phyloP scores from a whole-genome alignment of 2,329 filamentous ascomycete species.

The Cytospora mali region DNA sequence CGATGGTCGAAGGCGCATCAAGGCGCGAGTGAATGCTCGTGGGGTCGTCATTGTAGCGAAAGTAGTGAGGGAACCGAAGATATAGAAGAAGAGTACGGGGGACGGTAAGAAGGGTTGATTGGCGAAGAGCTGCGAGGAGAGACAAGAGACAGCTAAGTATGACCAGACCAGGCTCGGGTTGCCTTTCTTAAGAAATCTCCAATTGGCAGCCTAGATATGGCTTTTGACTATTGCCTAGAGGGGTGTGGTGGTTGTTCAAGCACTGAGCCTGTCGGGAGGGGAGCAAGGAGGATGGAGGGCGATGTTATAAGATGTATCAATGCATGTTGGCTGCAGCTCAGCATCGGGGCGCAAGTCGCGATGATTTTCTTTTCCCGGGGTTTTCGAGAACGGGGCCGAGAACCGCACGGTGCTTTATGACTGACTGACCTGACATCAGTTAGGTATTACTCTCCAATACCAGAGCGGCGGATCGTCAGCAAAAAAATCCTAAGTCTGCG shows the following conservation, averaged over 20 bases:
- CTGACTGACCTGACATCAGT: background rate
- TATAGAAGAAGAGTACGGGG: background rate
- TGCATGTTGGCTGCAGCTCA: slow-evolving; percentile 25
- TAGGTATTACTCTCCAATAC: slow-evolving; percentile 22
- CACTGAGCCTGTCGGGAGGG: background rate
- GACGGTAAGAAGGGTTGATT: background rate
- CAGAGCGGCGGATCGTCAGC: slow-evolving; percentile 24
- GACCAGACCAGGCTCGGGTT: background rate
- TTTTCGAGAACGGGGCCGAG: background rate
- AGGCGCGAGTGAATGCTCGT: slow-evolving; percentile 9
- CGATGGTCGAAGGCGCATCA: slow-evolving; percentile 3
- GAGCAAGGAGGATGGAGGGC: background rate
- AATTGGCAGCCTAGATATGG: background rate
- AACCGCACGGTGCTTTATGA: background rate
- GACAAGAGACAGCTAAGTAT: background rate
- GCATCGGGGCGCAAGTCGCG: slow-evolving; percentile 1
- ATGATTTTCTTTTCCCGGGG: background rate
- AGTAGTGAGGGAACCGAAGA: too few species aligned
- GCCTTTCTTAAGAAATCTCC: background rate
- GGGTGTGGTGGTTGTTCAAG: background rate
- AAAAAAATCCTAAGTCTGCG: background rate
- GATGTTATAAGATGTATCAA: background rate
- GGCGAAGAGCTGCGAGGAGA: background rate
- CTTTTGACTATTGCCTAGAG: background rate
- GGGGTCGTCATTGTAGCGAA: slow-evolving; percentile 12